A percentile compares a stretch with the other conserved stretches of the same genome.
phyloP scores from a whole-genome alignment of 1,284 basidiomycete species.

The Boletus semigastroideus region DNA sequence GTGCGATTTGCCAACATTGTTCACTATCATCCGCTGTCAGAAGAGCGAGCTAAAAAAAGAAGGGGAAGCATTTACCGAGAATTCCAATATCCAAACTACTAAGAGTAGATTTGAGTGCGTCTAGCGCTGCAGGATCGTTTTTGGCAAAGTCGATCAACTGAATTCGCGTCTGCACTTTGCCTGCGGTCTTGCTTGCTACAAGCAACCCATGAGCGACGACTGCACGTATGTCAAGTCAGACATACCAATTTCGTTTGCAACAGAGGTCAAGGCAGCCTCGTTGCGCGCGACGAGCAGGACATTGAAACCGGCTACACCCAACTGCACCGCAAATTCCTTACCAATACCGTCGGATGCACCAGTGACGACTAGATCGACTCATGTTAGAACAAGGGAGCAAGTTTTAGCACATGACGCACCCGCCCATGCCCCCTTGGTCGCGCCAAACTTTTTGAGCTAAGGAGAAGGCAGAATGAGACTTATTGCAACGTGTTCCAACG shows the following conservation, averaged over 20 bases:
- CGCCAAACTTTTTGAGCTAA: conserved; percentile 81
- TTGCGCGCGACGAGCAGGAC: conserved; percentile 85
- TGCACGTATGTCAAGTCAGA: conserved; percentile 21
- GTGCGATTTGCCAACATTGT: conserved; percentile 95
- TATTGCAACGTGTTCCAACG: not conserved
- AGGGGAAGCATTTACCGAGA: conserved; percentile 54
- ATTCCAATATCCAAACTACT: conserved; percentile 75
- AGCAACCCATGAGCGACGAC: not conserved
- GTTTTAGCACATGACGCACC: conserved; percentile 37
- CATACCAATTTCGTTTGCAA: conserved; percentile 77
- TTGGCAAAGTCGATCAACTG: conserved; percentile 83
- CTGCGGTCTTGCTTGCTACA: conserved; percentile 43
- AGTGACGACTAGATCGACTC: conserved; percentile 59
- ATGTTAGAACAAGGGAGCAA: not conserved
- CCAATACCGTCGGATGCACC: conserved; percentile 88
- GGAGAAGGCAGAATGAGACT: conserved; percentile 3
- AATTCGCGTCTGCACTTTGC: conserved; percentile 63
- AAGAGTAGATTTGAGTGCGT: conserved; percentile 52
- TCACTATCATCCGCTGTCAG: conserved; percentile 54
- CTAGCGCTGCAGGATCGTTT: conserved; percentile 53
- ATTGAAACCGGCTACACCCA: conserved; percentile 87
- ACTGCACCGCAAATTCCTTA: conserved; percentile 78
- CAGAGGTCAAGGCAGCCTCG: conserved; percentile 59
- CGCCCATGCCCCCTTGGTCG: conserved; percentile 82
- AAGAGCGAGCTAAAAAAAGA: not conserved